phyloP scores from a whole-genome alignment of 169 alveolate genomes.

The Plasmodium sp. region DNA sequence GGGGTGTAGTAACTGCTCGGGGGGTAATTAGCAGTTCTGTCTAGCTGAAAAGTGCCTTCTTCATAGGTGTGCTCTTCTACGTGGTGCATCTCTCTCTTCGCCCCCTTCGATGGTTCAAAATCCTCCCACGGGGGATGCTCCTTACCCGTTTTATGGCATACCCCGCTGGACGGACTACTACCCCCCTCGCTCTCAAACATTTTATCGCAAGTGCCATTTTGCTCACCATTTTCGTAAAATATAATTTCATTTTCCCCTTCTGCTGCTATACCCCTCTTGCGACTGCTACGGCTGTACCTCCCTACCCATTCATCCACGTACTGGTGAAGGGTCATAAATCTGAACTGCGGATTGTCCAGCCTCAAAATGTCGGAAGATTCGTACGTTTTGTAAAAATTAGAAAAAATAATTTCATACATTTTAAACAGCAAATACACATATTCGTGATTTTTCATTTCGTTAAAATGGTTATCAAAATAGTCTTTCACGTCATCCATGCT shows the following conservation, averaged over 20 bases:
- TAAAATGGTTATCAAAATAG: constrained; percentile 26
- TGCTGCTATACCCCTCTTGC: background rate
- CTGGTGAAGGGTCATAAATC: constrained; percentile 15
- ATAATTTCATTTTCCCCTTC: background rate
- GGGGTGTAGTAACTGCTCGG: background rate
- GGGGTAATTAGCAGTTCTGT: background rate
- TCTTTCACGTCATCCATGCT: constrained; percentile 22
- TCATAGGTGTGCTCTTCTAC: background rate
- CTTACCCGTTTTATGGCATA: background rate
- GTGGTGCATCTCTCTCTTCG: background rate
- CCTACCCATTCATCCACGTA: constrained; percentile 11
- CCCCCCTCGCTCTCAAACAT: background rate
- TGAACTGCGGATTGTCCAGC: constrained; percentile 55
- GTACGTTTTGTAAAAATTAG: constrained; percentile 22
- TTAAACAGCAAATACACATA: constrained; percentile 43
- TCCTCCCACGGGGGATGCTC: background rate
- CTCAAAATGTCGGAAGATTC: constrained; percentile 10
- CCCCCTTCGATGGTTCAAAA: background rate
- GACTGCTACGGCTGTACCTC: background rate
- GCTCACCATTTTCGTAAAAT: background rate
- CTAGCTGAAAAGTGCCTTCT: background rate
- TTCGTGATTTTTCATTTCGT: constrained; percentile 58
- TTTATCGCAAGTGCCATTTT: background rate
- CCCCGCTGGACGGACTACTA: background rate
- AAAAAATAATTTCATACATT: constrained; percentile 62